Conservation (phyloP, 1,284 basidiomycete species). For the Xerocomus amazonicus region DNA sequence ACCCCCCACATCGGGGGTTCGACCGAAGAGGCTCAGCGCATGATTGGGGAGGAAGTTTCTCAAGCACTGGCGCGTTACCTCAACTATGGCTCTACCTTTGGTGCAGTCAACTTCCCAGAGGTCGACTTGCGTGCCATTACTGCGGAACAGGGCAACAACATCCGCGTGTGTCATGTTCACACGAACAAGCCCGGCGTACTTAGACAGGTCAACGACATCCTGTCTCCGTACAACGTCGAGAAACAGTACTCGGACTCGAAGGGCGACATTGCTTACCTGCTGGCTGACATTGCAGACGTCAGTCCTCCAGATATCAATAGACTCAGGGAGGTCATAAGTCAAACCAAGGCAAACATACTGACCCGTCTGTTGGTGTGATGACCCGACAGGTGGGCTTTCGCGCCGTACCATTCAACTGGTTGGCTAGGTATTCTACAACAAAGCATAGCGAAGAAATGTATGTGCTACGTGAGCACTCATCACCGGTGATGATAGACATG, state of each 20-base stretch:
- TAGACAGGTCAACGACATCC: conserved; percentile 88
- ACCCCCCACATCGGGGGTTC: conserved; percentile 99
- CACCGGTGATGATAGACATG: background rate
- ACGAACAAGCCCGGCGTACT: conserved; percentile 97
- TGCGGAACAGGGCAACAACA: conserved; percentile 74
- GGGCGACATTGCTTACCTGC: conserved; percentile 91
- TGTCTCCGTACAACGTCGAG: conserved; percentile 96
- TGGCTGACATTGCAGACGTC: conserved; percentile 95
- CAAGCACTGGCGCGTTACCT: conserved; percentile 86
- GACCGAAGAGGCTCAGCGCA: conserved; percentile 96
- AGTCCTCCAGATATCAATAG: conserved; percentile 78
- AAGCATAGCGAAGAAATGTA: conserved; percentile 8
- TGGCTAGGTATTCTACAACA: conserved; percentile 1
- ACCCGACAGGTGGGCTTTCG: background rate
- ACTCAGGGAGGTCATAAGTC: conserved; percentile 80
- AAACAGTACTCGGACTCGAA: conserved; percentile 98
- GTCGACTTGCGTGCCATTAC: conserved; percentile 94
- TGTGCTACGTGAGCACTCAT: background rate
- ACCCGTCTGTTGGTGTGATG: conserved; percentile 75
- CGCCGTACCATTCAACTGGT: conserved; percentile 34
- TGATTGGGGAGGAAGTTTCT: conserved; percentile 96
- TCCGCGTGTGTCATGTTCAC: conserved; percentile 96
- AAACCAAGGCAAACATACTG: conserved; percentile 83
- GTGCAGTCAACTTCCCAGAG: conserved; percentile 99
- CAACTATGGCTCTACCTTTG: conserved; percentile 86